Evolutionary conservation across 345 rosid species (phyloP), one percentile per base, ranked within the genome.

Genomic region (Chamaenerion angustifolium): DNA sequence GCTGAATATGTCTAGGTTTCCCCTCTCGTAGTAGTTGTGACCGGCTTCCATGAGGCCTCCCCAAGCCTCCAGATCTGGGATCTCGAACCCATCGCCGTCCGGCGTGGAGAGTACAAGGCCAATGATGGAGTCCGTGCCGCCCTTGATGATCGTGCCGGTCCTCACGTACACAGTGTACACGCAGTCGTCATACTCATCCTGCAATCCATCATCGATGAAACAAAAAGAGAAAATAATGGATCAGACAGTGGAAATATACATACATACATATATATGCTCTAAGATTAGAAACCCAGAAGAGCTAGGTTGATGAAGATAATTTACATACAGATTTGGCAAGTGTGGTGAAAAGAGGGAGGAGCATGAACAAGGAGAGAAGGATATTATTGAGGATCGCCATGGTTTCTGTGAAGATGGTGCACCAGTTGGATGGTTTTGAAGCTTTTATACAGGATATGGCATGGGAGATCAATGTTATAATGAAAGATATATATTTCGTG

Each of bases 1-100:
- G 18, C 88, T 77, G 76, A 92, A 87, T 52, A 92, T 73, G 69
- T 92, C 96, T 27, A 92, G 57, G 68, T 87, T 84, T 14, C 96
- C 81, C 67, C 95, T 75, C 82, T 92, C 98, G 73, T 57, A 92
- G 68, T 87, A 84, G 66, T 77, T 68, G 81, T 92, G 56, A 0
- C 68, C 78, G 8, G 71, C 56, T 1, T 65, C 82, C 96, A 92
- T 84, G n/a, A 92, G 48, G 6, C 98, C 98, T 2, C 93, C 98
- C 96, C 96, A 87, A 0, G 76, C 65, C 57, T 69, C 78, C 7
- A 84, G 68, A 57, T 92, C 50, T 4, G 21, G 0, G 70, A 87
- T 76, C 59, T 56, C 56, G 1, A 80, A 37, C 50, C 11, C 8
- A 18, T 68, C 56, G 2, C 95, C 96, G 53, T 64, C 15, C 15